A percentile compares a stretch with the other conserved stretches of the same genome.
phyloP scores from a whole-genome alignment of 1,284 basidiomycete species.

The Cutaneotrichosporon spelunceum region DNA sequence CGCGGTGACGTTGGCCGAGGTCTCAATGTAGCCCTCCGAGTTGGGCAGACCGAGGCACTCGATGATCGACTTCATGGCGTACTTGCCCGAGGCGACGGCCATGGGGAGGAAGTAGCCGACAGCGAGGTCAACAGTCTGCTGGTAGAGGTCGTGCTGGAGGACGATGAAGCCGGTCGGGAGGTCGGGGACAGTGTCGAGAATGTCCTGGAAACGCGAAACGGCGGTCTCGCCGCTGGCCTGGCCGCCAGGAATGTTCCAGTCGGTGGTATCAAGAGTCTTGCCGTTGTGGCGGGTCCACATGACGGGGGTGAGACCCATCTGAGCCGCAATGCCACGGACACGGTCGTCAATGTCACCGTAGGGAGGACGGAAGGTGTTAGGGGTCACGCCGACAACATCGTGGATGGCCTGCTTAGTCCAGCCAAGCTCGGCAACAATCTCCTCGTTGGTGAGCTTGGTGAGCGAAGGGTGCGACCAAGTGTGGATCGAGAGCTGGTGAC shows the following conservation, averaged over 20 bases:
- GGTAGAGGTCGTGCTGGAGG: slow-evolving; percentile 79
- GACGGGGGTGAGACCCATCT: slow-evolving; percentile 49
- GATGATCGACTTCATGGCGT: slow-evolving; percentile 58
- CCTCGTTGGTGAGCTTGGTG: slow-evolving; percentile 76
- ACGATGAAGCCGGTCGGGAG: slow-evolving; percentile 72
- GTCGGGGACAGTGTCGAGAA: slow-evolving; percentile 47
- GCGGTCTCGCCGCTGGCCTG: slow-evolving; percentile 61
- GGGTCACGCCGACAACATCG: slow-evolving; percentile 71
- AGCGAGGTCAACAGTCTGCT: slow-evolving; percentile 81
- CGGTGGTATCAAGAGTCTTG: slow-evolving; percentile 69
- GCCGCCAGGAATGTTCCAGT: slow-evolving; percentile 79
- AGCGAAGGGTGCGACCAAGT: slow-evolving; percentile 57
- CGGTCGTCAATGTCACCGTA: slow-evolving; percentile 52
- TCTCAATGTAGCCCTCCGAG: slow-evolving; percentile 52
- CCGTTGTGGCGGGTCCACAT: slow-evolving; percentile 46
- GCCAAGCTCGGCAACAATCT: slow-evolving; percentile 89
- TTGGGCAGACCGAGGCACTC: slow-evolving; percentile 59
- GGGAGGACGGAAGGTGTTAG: slow-evolving; percentile 71
- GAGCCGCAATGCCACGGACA: slow-evolving; percentile 33
- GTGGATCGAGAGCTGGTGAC: slow-evolving; percentile 53
- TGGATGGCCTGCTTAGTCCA: slow-evolving; percentile 87
- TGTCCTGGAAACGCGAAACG: slow-evolving; percentile 53
- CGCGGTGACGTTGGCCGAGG: slow-evolving; percentile 44
- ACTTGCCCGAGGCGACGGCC: slow-evolving; percentile 61
- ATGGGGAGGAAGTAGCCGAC: slow-evolving; percentile 76